phyloP scores from a whole-genome alignment of 805 yeast genomes.

The Zygoascus tannicola region DNA sequence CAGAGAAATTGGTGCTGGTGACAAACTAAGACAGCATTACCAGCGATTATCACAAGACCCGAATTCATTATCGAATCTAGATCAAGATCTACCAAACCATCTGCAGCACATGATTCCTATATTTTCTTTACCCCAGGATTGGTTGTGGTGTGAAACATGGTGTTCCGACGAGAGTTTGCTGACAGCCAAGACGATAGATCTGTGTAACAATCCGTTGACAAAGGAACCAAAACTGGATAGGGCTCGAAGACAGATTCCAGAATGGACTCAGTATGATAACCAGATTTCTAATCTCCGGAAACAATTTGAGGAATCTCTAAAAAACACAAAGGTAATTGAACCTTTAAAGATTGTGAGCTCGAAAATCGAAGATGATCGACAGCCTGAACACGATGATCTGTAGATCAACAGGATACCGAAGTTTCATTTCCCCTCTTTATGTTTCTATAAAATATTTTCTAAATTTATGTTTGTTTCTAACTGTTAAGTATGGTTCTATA shows the following conservation, averaged over 20 bases:
- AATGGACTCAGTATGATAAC: conserved; percentile 61
- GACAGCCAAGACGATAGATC: conserved; percentile 68
- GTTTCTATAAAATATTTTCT: too few species aligned
- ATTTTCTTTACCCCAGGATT: conserved; percentile 64
- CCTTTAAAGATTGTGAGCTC: conserved; percentile 9
- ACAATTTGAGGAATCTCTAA: conserved; percentile 2
- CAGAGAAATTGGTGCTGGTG: conserved; percentile 65
- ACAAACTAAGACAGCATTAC: conserved; percentile 71
- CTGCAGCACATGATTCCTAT: conserved; percentile 61
- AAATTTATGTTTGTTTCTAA: too few species aligned
- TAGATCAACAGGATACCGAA: too few species aligned
- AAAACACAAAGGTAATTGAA: not conserved
- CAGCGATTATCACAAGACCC: conserved; percentile 75
- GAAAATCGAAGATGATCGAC: not conserved
- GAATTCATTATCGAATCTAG: conserved; percentile 68
- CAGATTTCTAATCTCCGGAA: conserved; percentile 31
- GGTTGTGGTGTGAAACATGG: conserved; percentile 96
- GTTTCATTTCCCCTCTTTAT: too few species aligned
- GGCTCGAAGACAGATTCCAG: conserved; percentile 69
- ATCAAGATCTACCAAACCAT: conserved; percentile 90
- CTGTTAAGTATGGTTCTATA: too few species aligned
- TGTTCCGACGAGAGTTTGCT: conserved; percentile 54
- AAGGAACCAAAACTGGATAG: conserved; percentile 69
- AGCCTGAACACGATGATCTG: not conserved
- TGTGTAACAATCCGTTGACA: conserved; percentile 77